Percentiles rank a stretch among this genome's conserved stretches.
Evolutionary conservation across 257 asterid species (phyloP).

Genomic region (Przewalskia tangutica): DNA sequence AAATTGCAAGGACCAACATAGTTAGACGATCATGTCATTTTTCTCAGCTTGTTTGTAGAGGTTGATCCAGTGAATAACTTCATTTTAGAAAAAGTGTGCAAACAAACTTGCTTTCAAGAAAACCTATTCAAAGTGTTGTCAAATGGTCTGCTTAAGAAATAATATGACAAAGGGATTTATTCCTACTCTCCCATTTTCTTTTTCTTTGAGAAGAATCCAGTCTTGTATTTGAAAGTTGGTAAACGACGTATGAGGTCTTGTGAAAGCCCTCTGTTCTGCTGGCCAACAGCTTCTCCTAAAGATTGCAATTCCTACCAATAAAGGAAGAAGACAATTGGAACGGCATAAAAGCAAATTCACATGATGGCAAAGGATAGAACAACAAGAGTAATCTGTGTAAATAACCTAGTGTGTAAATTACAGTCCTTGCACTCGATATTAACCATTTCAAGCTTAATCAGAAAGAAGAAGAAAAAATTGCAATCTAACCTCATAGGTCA

Average conservation of each 20-base stretch:
- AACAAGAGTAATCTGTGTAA: background rate
- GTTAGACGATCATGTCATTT: background rate
- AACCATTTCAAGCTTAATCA: background rate
- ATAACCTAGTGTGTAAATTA: too few species aligned
- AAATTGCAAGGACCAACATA: background rate
- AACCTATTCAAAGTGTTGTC: too few species aligned
- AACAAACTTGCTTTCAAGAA: background rate
- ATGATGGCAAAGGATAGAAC: background rate
- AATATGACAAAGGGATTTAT: background rate
- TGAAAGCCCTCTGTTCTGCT: conserved; percentile 65
- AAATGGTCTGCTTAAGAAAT: background rate
- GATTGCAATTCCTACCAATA: conserved; percentile 59
- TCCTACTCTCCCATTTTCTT: conserved; percentile 17
- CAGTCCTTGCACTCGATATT: background rate
- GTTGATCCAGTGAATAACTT: too few species aligned
- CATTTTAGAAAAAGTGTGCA: too few species aligned
- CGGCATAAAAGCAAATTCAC: background rate
- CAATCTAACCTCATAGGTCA: conserved; percentile 77
- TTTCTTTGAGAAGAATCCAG: conserved; percentile 40
- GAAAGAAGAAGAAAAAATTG: background rate
- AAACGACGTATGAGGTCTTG: conserved; percentile 55
- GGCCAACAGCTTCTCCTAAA: conserved; percentile 73
- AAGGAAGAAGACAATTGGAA: background rate
- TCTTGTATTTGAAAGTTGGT: conserved; percentile 66
- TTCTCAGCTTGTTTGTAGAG: background rate